phyloP scores from a whole-genome alignment of 2,329 filamentous ascomycete species.

The Nectriaceae sp. region DNA sequence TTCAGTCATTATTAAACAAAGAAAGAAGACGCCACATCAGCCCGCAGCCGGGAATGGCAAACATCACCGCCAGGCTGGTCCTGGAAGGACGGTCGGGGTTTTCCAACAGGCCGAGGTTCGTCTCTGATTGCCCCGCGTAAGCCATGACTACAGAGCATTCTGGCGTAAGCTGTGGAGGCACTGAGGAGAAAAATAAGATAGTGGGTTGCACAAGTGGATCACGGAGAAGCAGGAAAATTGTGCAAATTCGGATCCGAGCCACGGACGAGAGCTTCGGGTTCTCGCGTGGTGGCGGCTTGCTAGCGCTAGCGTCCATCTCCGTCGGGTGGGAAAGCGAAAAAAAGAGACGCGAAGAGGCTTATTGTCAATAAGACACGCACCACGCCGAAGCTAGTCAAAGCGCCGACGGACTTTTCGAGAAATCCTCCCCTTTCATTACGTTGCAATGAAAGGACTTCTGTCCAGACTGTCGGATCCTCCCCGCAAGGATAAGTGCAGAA shows the following conservation, averaged over 20 bases:
- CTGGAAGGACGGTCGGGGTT: neutral
- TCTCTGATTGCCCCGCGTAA: neutral
- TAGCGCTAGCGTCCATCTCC: neutral
- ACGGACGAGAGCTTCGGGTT: slow-evolving; percentile 6
- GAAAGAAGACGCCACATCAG: too few species aligned
- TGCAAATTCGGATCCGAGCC: slow-evolving; percentile 16
- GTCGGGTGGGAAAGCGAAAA: too few species aligned
- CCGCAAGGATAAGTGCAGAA: neutral
- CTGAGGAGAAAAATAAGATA: neutral
- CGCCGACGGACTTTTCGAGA: slow-evolving; percentile 18
- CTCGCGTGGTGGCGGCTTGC: neutral
- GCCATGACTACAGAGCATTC: neutral
- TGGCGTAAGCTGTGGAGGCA: neutral
- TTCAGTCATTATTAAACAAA: neutral
- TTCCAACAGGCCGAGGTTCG: neutral
- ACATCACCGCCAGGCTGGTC: neutral
- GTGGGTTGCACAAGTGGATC: neutral
- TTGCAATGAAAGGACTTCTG: neutral
- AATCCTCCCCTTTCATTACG: neutral
- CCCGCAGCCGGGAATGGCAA: neutral
- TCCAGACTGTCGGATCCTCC: neutral
- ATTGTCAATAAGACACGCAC: too few species aligned
- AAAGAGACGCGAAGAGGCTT: neutral
- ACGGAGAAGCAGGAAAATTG: neutral
- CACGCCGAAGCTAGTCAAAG: too few species aligned